Evolutionary conservation across 805 yeast species (phyloP).

Genomic region (Ogataea methanolica): DNA sequence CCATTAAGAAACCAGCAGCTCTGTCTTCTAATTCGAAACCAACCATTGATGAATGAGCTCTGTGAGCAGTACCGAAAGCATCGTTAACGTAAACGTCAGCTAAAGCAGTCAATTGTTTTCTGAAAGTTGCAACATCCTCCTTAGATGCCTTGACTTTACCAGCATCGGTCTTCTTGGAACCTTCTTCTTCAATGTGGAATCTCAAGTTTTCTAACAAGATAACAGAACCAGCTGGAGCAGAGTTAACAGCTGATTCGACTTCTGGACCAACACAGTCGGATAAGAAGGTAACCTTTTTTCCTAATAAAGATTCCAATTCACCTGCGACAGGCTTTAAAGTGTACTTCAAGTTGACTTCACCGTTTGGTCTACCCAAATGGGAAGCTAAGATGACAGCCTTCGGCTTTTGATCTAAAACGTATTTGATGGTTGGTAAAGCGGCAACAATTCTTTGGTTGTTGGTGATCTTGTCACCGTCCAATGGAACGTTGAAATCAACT

Average conservation of each 20-base stretch:
- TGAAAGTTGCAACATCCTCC: constrained; percentile 80
- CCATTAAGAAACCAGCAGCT: constrained; percentile 98
- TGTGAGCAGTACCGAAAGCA: constrained; percentile 99
- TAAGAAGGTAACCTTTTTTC: constrained; percentile 73
- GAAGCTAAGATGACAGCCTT: constrained; percentile 90
- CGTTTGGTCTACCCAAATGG: constrained; percentile 99
- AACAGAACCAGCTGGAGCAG: constrained; percentile 74
- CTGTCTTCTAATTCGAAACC: constrained; percentile 93
- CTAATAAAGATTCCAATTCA: constrained; percentile 78
- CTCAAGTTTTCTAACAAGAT: constrained; percentile 95
- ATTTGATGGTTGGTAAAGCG: constrained; percentile 97
- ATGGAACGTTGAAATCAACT: constrained; percentile 93
- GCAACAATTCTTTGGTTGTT: constrained; percentile 99
- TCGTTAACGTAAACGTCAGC: constrained; percentile 98
- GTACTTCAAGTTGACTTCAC: constrained; percentile 79
- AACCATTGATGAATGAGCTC: constrained; percentile 99
- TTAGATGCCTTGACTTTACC: constrained; percentile 89
- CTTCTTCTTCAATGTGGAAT: constrained; percentile 98
- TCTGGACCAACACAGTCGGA: constrained; percentile 89
- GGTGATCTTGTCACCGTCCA: constrained; percentile 95
- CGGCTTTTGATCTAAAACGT: constrained; percentile 88
- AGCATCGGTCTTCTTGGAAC: constrained; percentile 80
- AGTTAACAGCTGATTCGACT: constrained; percentile 74
- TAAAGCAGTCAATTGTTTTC: constrained; percentile 81
- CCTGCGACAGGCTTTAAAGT: constrained; percentile 90